Percentiles rank a stretch among this genome's conserved stretches.
Evolutionary conservation across 306 rosid species (phyloP).

Genomic region (Dicorynia guianensis): DNA sequence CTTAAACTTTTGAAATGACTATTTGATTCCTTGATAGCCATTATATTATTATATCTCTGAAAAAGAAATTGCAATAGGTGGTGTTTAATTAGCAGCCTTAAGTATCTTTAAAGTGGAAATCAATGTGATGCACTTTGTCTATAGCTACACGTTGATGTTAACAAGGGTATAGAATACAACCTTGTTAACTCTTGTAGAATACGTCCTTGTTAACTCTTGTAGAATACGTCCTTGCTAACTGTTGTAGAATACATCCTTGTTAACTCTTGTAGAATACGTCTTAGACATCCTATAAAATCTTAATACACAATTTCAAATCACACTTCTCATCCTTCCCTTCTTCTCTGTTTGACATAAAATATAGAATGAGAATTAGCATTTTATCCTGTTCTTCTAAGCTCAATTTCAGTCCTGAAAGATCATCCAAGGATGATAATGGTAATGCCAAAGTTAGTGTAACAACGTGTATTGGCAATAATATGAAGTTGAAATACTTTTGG

Average conservation of each 20-base stretch:
- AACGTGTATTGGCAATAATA: slow-evolving; percentile 21
- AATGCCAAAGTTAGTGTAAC: neutral
- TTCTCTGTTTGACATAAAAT: neutral
- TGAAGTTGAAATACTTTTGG: slow-evolving; percentile 44
- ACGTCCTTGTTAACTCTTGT: slow-evolving; percentile 32
- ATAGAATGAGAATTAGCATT: neutral
- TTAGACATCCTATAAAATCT: slow-evolving; percentile 27
- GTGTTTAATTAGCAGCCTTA: neutral
- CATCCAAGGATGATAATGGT: slow-evolving; percentile 5
- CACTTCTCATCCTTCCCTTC: slow-evolving; percentile 23
- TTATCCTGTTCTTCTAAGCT: slow-evolving; percentile 24
- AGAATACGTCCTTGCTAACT: slow-evolving; percentile 15
- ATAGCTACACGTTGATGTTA: slow-evolving; percentile 24
- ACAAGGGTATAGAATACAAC: slow-evolving; percentile 26
- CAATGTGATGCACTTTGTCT: neutral
- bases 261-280: slow-evolving; percentile 33
- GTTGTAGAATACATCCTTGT: slow-evolving; percentile 35
- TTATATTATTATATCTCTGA: neutral
- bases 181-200: slow-evolving; percentile 27
- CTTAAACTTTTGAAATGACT: too few relatives aligned
- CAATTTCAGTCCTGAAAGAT: slow-evolving; percentile 10
- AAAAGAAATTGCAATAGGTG: neutral
- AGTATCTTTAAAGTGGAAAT: slow-evolving; percentile 4
- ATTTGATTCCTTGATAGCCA: too few relatives aligned
- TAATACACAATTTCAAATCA: slow-evolving; percentile 11